A percentile compares a stretch with the other conserved stretches of the same genome.
Conservation (phyloP, 208 protist genomes). For the Porcisia deanei region DNA sequence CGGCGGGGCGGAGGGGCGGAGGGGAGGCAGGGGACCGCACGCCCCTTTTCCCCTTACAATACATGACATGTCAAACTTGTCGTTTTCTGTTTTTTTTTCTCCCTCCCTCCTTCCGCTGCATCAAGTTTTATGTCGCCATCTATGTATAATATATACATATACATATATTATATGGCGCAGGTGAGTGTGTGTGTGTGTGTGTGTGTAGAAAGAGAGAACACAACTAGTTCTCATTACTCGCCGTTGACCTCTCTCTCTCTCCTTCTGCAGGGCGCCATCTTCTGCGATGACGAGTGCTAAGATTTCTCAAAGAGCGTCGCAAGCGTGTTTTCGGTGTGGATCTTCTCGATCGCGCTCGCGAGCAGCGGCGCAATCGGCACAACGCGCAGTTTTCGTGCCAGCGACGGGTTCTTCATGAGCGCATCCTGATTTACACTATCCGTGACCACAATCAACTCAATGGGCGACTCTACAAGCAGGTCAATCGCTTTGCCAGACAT, state of each 20-base stretch:
- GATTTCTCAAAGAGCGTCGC: slow-evolving; percentile 73
- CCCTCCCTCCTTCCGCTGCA: too few relatives aligned
- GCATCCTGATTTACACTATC: slow-evolving; percentile 86
- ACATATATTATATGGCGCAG: too few relatives aligned
- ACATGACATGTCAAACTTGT: too few relatives aligned
- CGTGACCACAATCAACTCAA: slow-evolving; percentile 81
- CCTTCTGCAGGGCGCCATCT: neutral
- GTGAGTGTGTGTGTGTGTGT: neutral
- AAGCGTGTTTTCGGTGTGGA: slow-evolving; percentile 86
- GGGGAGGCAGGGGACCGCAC: too few relatives aligned
- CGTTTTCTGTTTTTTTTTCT: too few relatives aligned
- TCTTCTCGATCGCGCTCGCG: slow-evolving; percentile 81
- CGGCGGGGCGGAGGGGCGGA: too few relatives aligned
- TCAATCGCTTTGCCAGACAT: slow-evolving; percentile 62
- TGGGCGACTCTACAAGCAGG: slow-evolving; percentile 68
- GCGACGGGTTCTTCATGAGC: slow-evolving; percentile 55
- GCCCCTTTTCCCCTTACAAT: too few relatives aligned
- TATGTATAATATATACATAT: too few relatives aligned
- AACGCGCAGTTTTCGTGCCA: slow-evolving; percentile 83
- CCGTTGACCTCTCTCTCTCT: neutral
- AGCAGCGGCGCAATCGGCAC: slow-evolving; percentile 85
- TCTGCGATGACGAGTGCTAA: slow-evolving; percentile 2
- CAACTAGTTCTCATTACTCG: neutral
- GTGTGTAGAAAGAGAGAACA: neutral
- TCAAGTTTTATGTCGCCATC: too few relatives aligned